These are phyloP conservation scores for Aureobasidium sp. DNA, from an alignment of 2,329 filamentous ascomycete species.

Conservation along the genomic window DNA sequence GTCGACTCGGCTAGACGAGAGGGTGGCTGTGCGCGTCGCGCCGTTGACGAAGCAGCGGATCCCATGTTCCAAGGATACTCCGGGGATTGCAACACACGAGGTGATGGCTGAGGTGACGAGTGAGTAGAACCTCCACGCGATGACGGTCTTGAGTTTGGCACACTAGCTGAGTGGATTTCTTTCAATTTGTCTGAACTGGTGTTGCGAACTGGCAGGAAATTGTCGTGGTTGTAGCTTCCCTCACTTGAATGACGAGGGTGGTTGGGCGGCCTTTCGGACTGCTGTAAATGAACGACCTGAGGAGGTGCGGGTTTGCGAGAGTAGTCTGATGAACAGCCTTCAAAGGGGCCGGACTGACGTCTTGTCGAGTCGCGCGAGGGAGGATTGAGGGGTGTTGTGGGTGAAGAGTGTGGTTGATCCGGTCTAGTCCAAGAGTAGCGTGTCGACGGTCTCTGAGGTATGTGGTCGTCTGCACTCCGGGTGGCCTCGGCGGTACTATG, in stretches of 20 bases:
- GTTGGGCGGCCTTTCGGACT: not conserved
- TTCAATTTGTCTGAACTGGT: conserved; percentile 13
- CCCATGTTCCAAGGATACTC: conserved; percentile 16
- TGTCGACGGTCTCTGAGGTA: not conserved
- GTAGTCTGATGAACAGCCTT: not conserved
- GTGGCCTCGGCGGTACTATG: conserved; percentile 2
- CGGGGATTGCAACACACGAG: not conserved
- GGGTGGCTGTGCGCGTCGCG: conserved; percentile 23
- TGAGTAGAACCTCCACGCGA: conserved; percentile 15
- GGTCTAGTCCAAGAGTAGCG: conserved; percentile 10
- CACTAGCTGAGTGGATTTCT: conserved; percentile 5
- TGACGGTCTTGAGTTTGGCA: conserved; percentile 15
- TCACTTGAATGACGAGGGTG: conserved; percentile 3
- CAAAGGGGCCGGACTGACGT: not conserved
- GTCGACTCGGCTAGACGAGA: conserved; percentile 24
- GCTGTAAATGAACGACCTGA: not conserved
- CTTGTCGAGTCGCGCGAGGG: not conserved
- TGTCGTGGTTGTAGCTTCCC: not conserved
- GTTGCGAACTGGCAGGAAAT: conserved; percentile 15
- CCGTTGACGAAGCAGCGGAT: conserved; percentile 23
- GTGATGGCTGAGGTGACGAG: conserved; percentile 5
- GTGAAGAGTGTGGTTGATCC: conserved; percentile 7
- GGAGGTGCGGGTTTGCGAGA: not conserved
- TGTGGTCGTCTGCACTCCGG: conserved; percentile 1
- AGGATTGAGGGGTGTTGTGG: not conserved